These are phyloP conservation scores for Ascochyta viciae-villosae DNA, from an alignment of 2,329 filamentous ascomycete species.

Conservation along the genomic window DNA sequence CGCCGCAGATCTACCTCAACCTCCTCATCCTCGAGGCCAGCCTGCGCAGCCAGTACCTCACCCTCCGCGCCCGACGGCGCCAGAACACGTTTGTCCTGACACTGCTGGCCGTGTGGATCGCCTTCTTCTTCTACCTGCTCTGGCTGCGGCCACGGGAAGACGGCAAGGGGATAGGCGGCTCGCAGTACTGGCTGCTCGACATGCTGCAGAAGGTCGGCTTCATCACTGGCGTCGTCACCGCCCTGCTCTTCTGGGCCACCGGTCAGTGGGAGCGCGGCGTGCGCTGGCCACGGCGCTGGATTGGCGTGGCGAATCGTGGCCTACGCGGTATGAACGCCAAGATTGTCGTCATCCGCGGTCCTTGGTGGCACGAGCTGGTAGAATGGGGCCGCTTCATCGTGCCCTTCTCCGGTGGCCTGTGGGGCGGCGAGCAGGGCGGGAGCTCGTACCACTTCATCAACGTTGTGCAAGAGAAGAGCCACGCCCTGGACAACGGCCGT, in stretches of 20 bases:
- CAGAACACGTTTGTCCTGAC: constrained; percentile 93
- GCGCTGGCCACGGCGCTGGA: constrained; percentile 91
- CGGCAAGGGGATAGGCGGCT: constrained; percentile 87
- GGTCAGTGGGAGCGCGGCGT: constrained; percentile 97
- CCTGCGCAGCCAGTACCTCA: constrained; percentile 89
- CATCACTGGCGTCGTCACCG: constrained; percentile 87
- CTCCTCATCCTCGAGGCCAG: constrained; percentile 96
- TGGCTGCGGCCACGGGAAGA: constrained; percentile 97
- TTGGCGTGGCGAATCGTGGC: constrained; percentile 86
- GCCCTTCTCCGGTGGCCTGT: constrained; percentile 64
- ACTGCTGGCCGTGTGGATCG: constrained; percentile 79
- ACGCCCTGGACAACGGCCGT: constrained; percentile 31
- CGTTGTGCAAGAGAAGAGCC: constrained; percentile 52
- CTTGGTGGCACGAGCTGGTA: constrained; percentile 80
- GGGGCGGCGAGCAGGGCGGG: constrained; percentile 59
- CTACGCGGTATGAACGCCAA: constrained; percentile 95
- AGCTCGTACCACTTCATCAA: constrained; percentile 82
- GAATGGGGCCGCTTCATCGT: constrained; percentile 78
- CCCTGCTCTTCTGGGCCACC: constrained; percentile 87
- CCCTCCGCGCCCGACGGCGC: constrained; percentile 82
- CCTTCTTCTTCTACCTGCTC: constrained; percentile 85
- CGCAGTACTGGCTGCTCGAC: constrained; percentile 95
- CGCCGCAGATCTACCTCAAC: constrained; percentile 97
- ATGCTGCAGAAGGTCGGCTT: constrained; percentile 89
- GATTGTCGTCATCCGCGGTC: constrained; percentile 83